These are phyloP conservation scores for Yueomyces sp. DNA, from an alignment of 1,139 yeast genomes.

Conservation along the genomic window DNA sequence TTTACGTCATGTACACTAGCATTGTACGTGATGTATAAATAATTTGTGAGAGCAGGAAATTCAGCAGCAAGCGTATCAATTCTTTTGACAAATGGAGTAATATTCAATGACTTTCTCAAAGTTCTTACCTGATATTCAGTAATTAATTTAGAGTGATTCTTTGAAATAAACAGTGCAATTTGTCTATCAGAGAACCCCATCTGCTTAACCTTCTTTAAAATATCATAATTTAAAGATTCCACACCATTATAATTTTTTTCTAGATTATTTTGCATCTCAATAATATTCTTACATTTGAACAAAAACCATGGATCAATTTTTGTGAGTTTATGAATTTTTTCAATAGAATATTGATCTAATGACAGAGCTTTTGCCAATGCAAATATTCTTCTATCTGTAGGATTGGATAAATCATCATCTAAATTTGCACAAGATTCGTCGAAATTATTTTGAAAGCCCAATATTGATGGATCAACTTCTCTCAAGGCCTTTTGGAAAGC, in stretches of 20 bases:
- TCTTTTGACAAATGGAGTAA: conserved; percentile 88
- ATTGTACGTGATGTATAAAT: conserved; percentile 90
- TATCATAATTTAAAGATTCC: conserved; percentile 45
- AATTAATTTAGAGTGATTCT: conserved; percentile 14
- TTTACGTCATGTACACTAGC: conserved; percentile 61
- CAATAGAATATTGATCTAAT: conserved; percentile 84
- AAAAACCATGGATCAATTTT: conserved; percentile 96
- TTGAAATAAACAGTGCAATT: conserved; percentile 62
- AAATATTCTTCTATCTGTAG: conserved; percentile 95
- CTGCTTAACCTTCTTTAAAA: conserved; percentile 73
- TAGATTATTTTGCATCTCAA: conserved; percentile 71
- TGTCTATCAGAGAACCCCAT: conserved; percentile 93
- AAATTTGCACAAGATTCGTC: conserved; percentile 41
- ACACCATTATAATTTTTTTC: conserved; percentile 45
- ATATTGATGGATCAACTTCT: conserved; percentile 82
- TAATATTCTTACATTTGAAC: conserved; percentile 82
- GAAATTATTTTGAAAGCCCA: conserved; percentile 49
- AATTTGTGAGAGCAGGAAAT: conserved; percentile 95
- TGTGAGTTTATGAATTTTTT: conserved; percentile 76
- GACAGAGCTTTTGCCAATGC: conserved; percentile 96
- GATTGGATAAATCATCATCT: conserved; percentile 71
- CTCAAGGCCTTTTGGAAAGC: conserved; percentile 96
- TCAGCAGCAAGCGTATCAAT: conserved; percentile 98
- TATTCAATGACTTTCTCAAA: conserved; percentile 62
- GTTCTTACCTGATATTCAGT: conserved; percentile 71